Percentiles rank a stretch among this genome's conserved stretches.
Conservation (phyloP, 129 eudicot genomes). For the Dittrichia graveolens region DNA sequence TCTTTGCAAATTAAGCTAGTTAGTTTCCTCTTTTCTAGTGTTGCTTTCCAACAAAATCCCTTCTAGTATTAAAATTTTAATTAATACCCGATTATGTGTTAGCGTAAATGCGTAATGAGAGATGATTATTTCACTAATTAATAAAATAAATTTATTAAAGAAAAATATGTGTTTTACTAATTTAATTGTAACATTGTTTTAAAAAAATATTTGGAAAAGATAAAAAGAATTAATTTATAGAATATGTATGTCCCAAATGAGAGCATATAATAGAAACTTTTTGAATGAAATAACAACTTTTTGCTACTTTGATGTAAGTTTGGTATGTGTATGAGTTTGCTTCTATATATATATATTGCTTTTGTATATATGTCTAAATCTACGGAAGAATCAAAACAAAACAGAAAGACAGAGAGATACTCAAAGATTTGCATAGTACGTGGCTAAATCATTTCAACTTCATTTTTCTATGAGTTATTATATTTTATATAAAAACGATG, state of each 20-base stretch:
- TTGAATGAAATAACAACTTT: slow-evolving; percentile 40
- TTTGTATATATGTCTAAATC: slow-evolving; percentile 33
- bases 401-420: slow-evolving; percentile 20
- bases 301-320: slow-evolving; percentile 40
- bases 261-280: slow-evolving; percentile 43
- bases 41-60: neutral
- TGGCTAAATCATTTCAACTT: slow-evolving; percentile 11
- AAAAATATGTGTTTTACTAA: too few species aligned
- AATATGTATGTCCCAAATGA: slow-evolving; percentile 15
- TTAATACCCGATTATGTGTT: neutral
- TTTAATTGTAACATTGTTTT: too few species aligned
- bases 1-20: neutral
- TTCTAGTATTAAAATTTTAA: neutral
- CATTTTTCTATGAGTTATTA: neutral
- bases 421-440: slow-evolving; percentile 13
- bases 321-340: slow-evolving; percentile 40
- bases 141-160: too few species aligned
- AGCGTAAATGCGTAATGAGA: too few species aligned
- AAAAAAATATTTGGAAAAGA: neutral
- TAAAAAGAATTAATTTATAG: neutral
- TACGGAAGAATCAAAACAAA: slow-evolving; percentile 33
- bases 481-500: too few species aligned
- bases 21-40: slow-evolving; percentile 7
- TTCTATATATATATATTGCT: slow-evolving; percentile 34
- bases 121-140: too few species aligned